phyloP scores from a whole-genome alignment of 192 early-diverging fungal species.

The Backusella sp. region DNA sequence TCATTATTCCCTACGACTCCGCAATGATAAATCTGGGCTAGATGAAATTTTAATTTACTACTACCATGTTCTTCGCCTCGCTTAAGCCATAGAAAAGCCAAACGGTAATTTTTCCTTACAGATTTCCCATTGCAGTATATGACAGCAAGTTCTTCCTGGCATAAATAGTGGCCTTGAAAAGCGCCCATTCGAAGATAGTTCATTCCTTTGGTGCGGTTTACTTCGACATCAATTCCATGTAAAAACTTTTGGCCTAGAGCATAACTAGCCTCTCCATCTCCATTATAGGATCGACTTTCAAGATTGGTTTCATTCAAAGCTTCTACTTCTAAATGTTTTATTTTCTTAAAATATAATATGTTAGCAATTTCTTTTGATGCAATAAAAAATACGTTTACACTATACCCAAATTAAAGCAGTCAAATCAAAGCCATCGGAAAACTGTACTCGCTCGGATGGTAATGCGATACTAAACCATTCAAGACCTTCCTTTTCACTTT shows the following conservation, averaged over 20 bases:
- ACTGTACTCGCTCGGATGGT: background rate
- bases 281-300: fast-evolving
- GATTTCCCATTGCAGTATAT: background rate
- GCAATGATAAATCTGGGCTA: background rate
- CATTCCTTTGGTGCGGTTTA: background rate
- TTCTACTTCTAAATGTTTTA: background rate
- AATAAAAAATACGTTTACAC: background rate
- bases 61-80: background rate
- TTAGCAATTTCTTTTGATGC: background rate
- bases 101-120: background rate
- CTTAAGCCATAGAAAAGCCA: background rate
- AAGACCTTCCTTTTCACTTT: background rate
- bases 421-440: background rate
- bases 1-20: background rate
- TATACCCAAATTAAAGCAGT: background rate
- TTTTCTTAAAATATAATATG: background rate
- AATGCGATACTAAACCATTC: background rate
- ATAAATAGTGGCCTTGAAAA: background rate
- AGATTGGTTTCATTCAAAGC: background rate
- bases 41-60: background rate
- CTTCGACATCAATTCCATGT: fast-evolving
- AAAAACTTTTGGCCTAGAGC: background rate
- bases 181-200: background rate
- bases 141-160: background rate
- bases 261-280: background rate